Evolutionary conservation across 768 basidiomycete species (phyloP).

Genomic region (Amanita inopinata): DNA sequence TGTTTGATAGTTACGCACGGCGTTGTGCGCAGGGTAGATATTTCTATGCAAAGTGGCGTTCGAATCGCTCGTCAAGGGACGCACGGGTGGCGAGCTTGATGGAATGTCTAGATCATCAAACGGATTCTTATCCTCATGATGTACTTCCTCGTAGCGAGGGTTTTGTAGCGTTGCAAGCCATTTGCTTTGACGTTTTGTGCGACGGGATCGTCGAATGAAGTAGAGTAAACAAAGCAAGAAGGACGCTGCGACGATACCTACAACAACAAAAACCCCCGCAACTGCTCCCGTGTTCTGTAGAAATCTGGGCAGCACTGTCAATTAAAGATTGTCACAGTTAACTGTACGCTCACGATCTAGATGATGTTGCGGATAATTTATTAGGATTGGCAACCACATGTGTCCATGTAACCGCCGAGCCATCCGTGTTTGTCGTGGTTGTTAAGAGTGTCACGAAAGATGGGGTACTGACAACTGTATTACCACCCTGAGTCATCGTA

Average conservation of each 20-base stretch:
- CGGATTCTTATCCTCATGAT: neutral
- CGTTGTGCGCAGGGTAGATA: neutral
- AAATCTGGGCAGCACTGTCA: constrained; percentile 31
- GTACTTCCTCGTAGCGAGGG: constrained; percentile 16
- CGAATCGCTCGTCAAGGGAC: neutral
- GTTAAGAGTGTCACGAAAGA: constrained; percentile 36
- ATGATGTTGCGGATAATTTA: constrained; percentile 16
- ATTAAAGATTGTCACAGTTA: neutral
- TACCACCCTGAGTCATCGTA: constrained; percentile 26
- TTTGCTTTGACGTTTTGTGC: constrained; percentile 23
- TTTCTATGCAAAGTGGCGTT: neutral
- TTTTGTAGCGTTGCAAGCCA: constrained; percentile 29
- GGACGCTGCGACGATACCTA: constrained; percentile 45
- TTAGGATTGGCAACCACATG: constrained; percentile 43
- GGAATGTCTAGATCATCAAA: neutral
- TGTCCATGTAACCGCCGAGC: constrained; percentile 37
- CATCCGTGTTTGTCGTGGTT: constrained; percentile 36
- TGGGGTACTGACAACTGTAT: constrained; percentile 23
- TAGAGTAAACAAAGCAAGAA: constrained; percentile 35
- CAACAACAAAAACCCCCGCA: constrained; percentile 62
- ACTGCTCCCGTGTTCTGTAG: constrained; percentile 60
- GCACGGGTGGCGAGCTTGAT: neutral
- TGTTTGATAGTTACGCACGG: neutral
- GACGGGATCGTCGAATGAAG: constrained; percentile 32
- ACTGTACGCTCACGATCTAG: constrained; percentile 10